These are phyloP conservation scores for Amylostereum chailletii DNA, from an alignment of 1,284 basidiomycete species.

Conservation along the genomic window DNA sequence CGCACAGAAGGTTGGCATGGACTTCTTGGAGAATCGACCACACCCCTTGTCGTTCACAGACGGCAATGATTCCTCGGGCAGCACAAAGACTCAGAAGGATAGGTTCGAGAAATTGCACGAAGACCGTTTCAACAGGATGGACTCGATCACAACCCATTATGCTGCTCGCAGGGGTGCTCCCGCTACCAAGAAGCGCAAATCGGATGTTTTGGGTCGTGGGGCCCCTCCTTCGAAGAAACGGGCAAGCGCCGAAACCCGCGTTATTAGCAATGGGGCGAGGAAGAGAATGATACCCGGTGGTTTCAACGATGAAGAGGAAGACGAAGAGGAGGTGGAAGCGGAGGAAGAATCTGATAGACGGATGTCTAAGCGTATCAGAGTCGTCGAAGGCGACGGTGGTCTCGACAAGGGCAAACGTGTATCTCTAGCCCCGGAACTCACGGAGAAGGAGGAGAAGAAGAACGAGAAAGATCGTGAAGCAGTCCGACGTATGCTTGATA, in stretches of 20 bases:
- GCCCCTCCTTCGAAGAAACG: constrained; percentile 27
- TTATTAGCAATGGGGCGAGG: constrained; percentile 39
- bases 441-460: constrained; percentile 27
- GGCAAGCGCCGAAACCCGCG: constrained; percentile 32
- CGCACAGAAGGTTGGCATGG: constrained; percentile 35
- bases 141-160: constrained; percentile 58
- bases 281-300: constrained; percentile 45
- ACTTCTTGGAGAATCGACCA: constrained; percentile 11
- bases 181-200: constrained; percentile 33
- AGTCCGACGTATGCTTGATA: constrained; percentile 51
- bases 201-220: constrained; percentile 29
- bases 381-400: constrained; percentile 21
- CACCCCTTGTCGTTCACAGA: not conserved
- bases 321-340: constrained; percentile 31
- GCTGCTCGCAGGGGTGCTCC: constrained; percentile 38
- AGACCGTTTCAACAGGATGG: constrained; percentile 64
- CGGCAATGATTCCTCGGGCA: not conserved
- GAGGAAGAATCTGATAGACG: constrained; percentile 21
- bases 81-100: constrained; percentile 8
- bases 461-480: constrained; percentile 45
- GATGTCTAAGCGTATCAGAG: constrained; percentile 30
- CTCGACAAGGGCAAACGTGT: constrained; percentile 23
- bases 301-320: constrained; percentile 43
- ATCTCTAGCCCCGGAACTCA: constrained; percentile 20
- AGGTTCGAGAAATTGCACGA: constrained; percentile 58